Conservation (phyloP, 1,139 yeast genomes). For the Lodderomyces elongisporus region DNA sequence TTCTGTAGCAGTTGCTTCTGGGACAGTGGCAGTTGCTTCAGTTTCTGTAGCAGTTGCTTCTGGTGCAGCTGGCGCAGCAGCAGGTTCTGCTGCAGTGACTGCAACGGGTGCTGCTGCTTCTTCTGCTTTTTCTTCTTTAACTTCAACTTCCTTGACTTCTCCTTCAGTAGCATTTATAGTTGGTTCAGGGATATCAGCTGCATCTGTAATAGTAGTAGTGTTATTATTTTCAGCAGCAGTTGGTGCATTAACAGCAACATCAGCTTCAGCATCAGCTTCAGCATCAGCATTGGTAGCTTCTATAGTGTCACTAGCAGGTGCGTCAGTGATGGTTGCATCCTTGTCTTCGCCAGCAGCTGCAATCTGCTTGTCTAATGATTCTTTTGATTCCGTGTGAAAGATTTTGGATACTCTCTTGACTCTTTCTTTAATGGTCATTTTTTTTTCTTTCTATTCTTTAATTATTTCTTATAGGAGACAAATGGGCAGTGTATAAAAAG, state of each 20-base stretch:
- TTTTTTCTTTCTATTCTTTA: conserved; percentile 28
- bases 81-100: conserved; percentile 6
- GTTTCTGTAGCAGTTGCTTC: conserved; percentile 13
- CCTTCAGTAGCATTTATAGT: no score
- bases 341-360: conserved; percentile 11
- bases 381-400: conserved; percentile 24
- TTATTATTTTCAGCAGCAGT: conserved; percentile 8
- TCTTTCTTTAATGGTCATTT: conserved; percentile 43
- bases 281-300: conserved; percentile 12
- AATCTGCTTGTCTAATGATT: conserved; percentile 10
- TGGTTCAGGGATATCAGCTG: conserved; percentile 10
- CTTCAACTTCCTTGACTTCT: conserved; percentile 11
- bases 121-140: conserved; percentile 1
- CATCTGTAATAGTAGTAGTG: conserved; percentile 12
- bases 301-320: conserved; percentile 10
- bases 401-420: conserved; percentile 44
- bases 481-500: background rate
- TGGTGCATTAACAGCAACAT: conserved; percentile 14
- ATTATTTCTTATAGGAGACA: background rate
- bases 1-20: conserved; percentile 9
- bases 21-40: conserved; percentile 11
- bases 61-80: conserved; percentile 10
- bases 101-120: conserved; percentile 8
- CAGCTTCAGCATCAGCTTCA: conserved; percentile 10
- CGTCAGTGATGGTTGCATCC: conserved; percentile 5